These are phyloP conservation scores for Boletus rex-veris DNA, from an alignment of 768 basidiomycete species.

Conservation along the genomic window DNA sequence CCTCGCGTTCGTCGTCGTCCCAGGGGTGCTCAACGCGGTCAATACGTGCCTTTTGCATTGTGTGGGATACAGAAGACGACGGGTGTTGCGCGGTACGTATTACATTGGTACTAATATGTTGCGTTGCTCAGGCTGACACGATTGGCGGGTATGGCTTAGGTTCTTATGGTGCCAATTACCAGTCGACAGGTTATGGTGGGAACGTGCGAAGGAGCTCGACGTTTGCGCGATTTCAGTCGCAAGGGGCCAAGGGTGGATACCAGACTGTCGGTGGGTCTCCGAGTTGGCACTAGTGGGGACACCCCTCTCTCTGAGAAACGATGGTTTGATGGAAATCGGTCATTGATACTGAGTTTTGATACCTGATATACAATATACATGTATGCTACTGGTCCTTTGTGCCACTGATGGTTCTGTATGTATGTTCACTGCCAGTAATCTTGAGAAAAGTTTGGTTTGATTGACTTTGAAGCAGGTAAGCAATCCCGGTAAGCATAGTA, in stretches of 20 bases:
- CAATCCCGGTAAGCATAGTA: constrained; percentile 18
- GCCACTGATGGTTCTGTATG: background rate
- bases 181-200: constrained; percentile 18
- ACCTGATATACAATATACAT: background rate
- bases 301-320: too few species aligned
- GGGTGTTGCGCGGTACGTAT: constrained; percentile 11
- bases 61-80: background rate
- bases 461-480: constrained; percentile 6
- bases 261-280: constrained; percentile 1
- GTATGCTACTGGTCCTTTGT: background rate
- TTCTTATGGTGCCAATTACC: constrained; percentile 17
- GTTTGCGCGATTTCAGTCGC: constrained; percentile 12
- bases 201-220: constrained; percentile 9
- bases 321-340: background rate
- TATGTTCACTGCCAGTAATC: background rate
- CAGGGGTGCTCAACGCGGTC: background rate
- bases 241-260: constrained; percentile 1
- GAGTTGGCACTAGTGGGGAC: background rate
- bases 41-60: background rate
- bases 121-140: background rate
- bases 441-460: background rate
- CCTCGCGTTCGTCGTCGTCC: constrained; percentile 13
- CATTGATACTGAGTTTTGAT: background rate
- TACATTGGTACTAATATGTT: too few species aligned
- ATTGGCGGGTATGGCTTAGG: background rate